Evolutionary conservation across 2,329 filamentous ascomycete genomes (phyloP), one percentile per base, ranked within the genome.

Genomic region (Aspergillus aculeatinus): DNA sequence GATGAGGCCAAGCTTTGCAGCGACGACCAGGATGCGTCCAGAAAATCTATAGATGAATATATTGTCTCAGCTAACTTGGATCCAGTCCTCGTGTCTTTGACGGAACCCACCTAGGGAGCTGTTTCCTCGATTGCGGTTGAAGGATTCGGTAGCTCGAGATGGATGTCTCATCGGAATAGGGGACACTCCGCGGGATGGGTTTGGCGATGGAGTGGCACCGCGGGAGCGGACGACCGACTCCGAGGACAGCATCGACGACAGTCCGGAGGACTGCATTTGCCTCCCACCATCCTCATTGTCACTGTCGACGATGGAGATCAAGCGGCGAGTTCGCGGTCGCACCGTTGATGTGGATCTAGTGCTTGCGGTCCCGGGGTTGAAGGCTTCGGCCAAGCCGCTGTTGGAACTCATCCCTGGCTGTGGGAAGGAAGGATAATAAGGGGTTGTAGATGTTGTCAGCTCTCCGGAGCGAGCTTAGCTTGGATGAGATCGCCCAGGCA

Each of bases 11-110:
- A 64, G 42, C 73, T 78, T 65, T 81, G 78, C 51, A 82, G 67
- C 16, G 79, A 81, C n/a, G 79, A 78, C 80, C 80, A 82, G 4
- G 78, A 76, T 27, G 77, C 75, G 59, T 80, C 79, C 64, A 80
- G 71, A 55, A 80, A 73, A 65, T 76, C 73, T 51, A 73, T 61
- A 23, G 72, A 67, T 50, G 67, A 63, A 47, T 65, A 65, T 39
- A 69, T 69, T 44, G 68, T 67, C 10, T 70, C 64, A 27, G 69
- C 57, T 31, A 71, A 63, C 9, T 56, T 70, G 59, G 53, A 58
- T 61, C 51, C 67, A 59, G 48, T 64, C 61, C 61, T 70, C 59
- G 67, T 66, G 59, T 64, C 57, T 47, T 19, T 63, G 51, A 29
- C 59, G 49, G n/a, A 69, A 66, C 51, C 65, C 66, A 61, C 69